A percentile compares a stretch with the other conserved stretches of the same genome.
phyloP scores from a whole-genome alignment of 169 alveolate genomes.

The Babesia divergens region DNA sequence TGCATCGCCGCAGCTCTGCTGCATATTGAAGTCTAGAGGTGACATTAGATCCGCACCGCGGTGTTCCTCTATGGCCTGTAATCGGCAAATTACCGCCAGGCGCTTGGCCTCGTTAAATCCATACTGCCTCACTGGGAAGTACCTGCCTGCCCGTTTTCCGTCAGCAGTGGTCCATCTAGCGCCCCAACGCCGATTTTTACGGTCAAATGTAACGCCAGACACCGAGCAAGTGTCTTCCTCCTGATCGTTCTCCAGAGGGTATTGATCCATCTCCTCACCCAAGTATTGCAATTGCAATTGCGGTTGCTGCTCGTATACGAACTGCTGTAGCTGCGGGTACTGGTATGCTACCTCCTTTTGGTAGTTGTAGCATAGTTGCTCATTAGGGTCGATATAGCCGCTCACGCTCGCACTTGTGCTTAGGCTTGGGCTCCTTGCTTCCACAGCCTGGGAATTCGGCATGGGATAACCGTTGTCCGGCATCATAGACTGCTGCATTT shows the following conservation, averaged over 20 bases:
- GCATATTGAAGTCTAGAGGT: constrained; percentile 30
- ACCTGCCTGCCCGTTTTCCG: constrained; percentile 69
- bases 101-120: constrained; percentile 74
- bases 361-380: constrained; percentile 33
- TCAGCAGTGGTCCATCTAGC: constrained; percentile 74
- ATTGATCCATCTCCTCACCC: constrained; percentile 19
- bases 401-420: constrained; percentile 30
- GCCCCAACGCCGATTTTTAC: constrained; percentile 74
- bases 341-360: constrained; percentile 21
- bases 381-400: constrained; percentile 16
- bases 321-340: neutral
- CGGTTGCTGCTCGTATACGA: constrained; percentile 8
- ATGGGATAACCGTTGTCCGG: neutral
- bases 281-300: constrained; percentile 6
- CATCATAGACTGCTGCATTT: constrained; percentile 13
- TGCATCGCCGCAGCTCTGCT: constrained; percentile 48
- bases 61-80: constrained; percentile 36
- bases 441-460: neutral
- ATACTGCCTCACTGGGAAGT: constrained; percentile 71
- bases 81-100: constrained; percentile 65
- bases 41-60: constrained; percentile 12
- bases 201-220: constrained; percentile 73
- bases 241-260: constrained; percentile 31
- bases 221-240: constrained; percentile 62
- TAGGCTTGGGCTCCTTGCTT: constrained; percentile 37